Evolutionary conservation across 2,329 filamentous ascomycete species (phyloP).

Genomic region (Phaeosphaeriaceae sp.): DNA sequence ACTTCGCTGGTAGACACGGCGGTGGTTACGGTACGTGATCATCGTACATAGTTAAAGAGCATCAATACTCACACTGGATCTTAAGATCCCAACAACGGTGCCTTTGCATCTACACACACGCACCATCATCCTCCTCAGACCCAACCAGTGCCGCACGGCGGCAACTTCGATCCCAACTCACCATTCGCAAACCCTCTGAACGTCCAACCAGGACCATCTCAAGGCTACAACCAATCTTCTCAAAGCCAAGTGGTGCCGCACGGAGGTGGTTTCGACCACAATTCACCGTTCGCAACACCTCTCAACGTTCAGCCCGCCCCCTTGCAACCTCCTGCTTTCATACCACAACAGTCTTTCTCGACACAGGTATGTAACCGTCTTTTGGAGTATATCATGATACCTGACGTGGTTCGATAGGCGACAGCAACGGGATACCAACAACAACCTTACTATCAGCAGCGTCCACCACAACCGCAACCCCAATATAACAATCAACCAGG

Average conservation of each 20-base stretch:
- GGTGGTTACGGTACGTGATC: constrained; percentile 17
- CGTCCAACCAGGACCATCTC: constrained; percentile 12
- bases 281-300: constrained; percentile 12
- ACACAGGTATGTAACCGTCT: constrained; percentile 13
- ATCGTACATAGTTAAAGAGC: neutral
- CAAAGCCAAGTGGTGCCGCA: neutral
- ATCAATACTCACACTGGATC: neutral
- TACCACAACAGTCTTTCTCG: constrained; percentile 11
- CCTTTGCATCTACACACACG: constrained; percentile 13
- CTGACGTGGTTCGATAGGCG: constrained; percentile 11
- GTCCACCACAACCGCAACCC: constrained; percentile 6
- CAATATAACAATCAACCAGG: constrained; percentile 20
- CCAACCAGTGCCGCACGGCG: neutral
- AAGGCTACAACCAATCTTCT: neutral
- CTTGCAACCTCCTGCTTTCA: constrained; percentile 11
- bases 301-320: constrained; percentile 14
- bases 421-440: constrained; percentile 6
- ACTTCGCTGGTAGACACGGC: constrained; percentile 23
- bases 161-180: constrained; percentile 19
- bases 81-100: constrained; percentile 15
- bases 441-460: constrained; percentile 5
- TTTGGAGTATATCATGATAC: neutral
- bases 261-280: constrained; percentile 16
- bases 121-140: constrained; percentile 6
- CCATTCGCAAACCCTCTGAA: constrained; percentile 10